These are phyloP conservation scores for Quercus suber DNA, from an alignment of 306 rosid species.

Conservation along the genomic window DNA sequence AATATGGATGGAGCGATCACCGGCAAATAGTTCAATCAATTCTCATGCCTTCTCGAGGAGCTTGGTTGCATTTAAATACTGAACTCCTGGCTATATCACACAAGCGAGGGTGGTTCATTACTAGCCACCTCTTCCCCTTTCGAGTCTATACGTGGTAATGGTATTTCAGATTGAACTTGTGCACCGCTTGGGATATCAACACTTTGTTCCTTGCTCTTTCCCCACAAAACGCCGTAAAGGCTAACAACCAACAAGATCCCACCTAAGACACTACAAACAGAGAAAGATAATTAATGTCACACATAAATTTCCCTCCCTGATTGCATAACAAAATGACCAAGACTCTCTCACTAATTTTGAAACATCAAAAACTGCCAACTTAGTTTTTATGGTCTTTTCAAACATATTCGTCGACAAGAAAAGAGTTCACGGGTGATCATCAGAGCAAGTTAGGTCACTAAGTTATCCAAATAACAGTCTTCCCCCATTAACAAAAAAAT, in stretches of 20 bases:
- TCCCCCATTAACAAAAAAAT: too few relatives aligned
- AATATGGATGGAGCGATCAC: too few relatives aligned
- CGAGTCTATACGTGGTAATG: conserved; percentile 11
- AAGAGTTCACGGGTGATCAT: neutral
- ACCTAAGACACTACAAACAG: conserved; percentile 32
- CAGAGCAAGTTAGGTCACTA: too few relatives aligned
- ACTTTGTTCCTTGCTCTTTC: conserved; percentile 29
- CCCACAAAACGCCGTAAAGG: conserved; percentile 48
- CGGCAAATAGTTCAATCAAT: too few relatives aligned
- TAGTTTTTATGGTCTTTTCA: neutral
- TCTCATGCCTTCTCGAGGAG: neutral
- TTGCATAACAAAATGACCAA: neutral
- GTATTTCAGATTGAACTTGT: conserved; percentile 22
- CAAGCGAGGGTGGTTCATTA: neutral
- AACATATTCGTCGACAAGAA: neutral
- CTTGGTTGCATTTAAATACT: neutral
- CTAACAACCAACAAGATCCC: conserved; percentile 40
- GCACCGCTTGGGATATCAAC: conserved; percentile 2
- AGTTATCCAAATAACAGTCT: too few relatives aligned
- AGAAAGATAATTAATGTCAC: neutral
- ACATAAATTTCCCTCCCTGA: neutral
- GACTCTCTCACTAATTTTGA: neutral
- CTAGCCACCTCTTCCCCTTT: conserved; percentile 22
- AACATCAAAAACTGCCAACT: neutral
- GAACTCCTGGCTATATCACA: neutral